Base-by-base conservation (phyloP, 352 stramenopile genomes). In the Globisporangium cederbergense region DNA sequence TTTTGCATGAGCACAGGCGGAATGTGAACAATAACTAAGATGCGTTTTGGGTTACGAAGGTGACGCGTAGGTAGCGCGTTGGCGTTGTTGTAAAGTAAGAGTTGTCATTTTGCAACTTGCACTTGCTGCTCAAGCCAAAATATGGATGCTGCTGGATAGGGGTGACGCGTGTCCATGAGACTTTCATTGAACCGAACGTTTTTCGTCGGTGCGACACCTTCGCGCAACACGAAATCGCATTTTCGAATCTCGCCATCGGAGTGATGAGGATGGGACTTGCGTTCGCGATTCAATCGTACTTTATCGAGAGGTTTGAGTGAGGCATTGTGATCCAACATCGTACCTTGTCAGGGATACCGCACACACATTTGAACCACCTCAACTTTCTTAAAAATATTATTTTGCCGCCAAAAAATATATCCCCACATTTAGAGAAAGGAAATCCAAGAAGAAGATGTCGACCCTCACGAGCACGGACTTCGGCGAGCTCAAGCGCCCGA, bases 391-490 rank as follows among this genome's bases (percentile, higher is more conserved):
- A 55, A 57, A 51, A 22, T 49, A 51, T 52, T 40, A 42, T 11
- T 42, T 42, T 42, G 9, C 10, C 42, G 40, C 40, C 13, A n/a
- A 46, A 46, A 47, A 47, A 16, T 47, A 16, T 22, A 47, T 47
- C 42, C 16, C 16, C 42, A 18, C 43, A 46, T 46, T 46, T 46
- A n/a, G 40, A 46, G 18, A 49, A 54, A 50, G 42, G 8, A 54
- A 50, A 53, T 18, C 42, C 45, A 50, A 32, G 11, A 9, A 9
- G 28, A 60, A 10, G 25, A 95, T 95, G 86, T 93, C 84, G 70
- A 93, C 86, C 32, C 72, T 95, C 50, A 95, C 86, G 55, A 93
- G 84, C 70, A 71, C 81, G 1, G 86, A 95, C 56, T 89, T 95
- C 60, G 81, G 82, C 62, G 82, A 92, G 63, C 79, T 95, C 59